Evolutionary conservation across 2,329 filamentous ascomycete species (phyloP).

Genomic region (Rosellinia necatrix): DNA sequence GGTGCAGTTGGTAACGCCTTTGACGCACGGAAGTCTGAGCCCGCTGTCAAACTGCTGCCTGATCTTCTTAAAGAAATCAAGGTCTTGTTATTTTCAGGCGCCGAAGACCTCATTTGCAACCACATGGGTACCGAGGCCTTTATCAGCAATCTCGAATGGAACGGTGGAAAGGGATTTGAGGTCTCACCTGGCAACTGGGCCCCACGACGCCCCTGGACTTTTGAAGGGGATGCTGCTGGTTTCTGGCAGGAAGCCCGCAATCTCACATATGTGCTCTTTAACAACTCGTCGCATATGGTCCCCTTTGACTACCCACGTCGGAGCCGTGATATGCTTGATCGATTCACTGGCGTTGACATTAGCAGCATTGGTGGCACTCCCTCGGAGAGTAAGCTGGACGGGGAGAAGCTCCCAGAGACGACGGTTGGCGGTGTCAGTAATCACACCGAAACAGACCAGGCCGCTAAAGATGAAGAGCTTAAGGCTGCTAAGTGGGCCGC

Average conservation of each 20-base stretch:
- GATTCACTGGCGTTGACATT: slow-evolving; percentile 93
- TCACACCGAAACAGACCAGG: slow-evolving; percentile 65
- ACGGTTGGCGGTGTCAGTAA: slow-evolving; percentile 73
- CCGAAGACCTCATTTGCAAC: slow-evolving; percentile 95
- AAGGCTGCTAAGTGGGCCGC: slow-evolving; percentile 86
- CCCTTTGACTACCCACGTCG: slow-evolving; percentile 90
- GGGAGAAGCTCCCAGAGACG: slow-evolving; percentile 78
- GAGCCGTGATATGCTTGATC: slow-evolving; percentile 93
- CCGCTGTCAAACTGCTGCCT: slow-evolving; percentile 76
- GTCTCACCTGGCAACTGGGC: slow-evolving; percentile 84
- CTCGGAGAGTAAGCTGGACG: slow-evolving; percentile 79
- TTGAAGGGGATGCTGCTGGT: slow-evolving; percentile 84
- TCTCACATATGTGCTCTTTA: slow-evolving; percentile 91
- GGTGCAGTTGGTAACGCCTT: slow-evolving; percentile 78
- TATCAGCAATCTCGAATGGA: slow-evolving; percentile 90
- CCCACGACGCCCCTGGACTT: slow-evolving; percentile 91
- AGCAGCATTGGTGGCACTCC: slow-evolving; percentile 81
- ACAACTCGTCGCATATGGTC: slow-evolving; percentile 98
- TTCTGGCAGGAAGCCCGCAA: slow-evolving; percentile 96
- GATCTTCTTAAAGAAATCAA: slow-evolving; percentile 77
- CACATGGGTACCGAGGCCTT: slow-evolving; percentile 91
- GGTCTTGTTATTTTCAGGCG: slow-evolving; percentile 87
- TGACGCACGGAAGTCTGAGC: slow-evolving; percentile 69
- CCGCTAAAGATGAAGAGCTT: slow-evolving; percentile 71
- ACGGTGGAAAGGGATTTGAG: slow-evolving; percentile 89